These are phyloP conservation scores for Neohortaea acidophila DNA, from an alignment of 495 filamentous ascomycete species.

Conservation along the genomic window DNA sequence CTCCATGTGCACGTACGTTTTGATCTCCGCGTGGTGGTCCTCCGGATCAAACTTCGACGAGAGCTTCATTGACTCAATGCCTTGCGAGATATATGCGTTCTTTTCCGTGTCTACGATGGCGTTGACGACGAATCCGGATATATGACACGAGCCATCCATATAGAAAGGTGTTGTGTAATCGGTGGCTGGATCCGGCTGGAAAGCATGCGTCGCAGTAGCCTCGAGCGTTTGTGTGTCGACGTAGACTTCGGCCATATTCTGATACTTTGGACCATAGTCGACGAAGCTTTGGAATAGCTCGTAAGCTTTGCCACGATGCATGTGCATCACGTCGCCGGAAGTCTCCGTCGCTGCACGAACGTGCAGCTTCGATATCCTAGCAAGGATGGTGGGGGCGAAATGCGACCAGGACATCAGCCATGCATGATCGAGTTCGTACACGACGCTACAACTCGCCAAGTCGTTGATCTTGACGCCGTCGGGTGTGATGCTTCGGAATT, in stretches of 20 bases:
- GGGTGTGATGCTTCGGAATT: conserved; percentile 25
- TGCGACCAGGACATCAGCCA: conserved; percentile 31
- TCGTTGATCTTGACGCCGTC: conserved; percentile 24
- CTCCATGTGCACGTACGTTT: conserved; percentile 28
- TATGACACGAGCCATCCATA: conserved; percentile 34
- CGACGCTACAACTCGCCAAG: conserved; percentile 24
- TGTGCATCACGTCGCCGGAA: conserved; percentile 22
- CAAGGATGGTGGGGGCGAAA: conserved; percentile 32
- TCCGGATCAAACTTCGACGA: conserved; percentile 19
- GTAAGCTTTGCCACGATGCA: conserved; percentile 29
- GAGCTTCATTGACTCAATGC: conserved; percentile 26
- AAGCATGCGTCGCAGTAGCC: conserved; percentile 26
- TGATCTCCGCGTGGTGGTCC: conserved; percentile 6
- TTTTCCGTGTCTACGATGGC: conserved; percentile 30
- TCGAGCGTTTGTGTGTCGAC: conserved; percentile 28
- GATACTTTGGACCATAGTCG: conserved; percentile 27
- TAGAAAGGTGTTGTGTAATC: conserved; percentile 30
- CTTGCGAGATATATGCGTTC: conserved; percentile 32
- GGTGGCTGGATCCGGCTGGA: conserved; percentile 27
- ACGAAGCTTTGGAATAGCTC: conserved; percentile 31
- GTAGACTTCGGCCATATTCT: conserved; percentile 30
- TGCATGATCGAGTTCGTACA: conserved; percentile 23
- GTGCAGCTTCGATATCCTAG: conserved; percentile 23
- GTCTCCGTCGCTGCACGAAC: conserved; percentile 23
- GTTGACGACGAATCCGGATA: conserved; percentile 40